These are phyloP conservation scores for Fusarium coicis DNA, from an alignment of 2,329 filamentous ascomycete species.

Conservation along the genomic window DNA sequence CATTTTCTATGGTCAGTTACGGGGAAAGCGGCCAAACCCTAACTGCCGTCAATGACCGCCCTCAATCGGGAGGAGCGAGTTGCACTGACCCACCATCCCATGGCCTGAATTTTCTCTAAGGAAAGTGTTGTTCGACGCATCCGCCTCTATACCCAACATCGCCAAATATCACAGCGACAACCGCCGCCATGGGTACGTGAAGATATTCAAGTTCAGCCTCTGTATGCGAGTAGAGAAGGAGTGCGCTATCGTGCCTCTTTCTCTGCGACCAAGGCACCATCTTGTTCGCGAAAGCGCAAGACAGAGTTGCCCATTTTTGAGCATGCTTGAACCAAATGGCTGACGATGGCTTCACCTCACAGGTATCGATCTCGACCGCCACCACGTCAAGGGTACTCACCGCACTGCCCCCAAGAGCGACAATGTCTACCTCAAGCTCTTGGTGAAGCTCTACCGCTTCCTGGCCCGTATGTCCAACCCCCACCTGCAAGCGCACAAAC, in stretches of 20 bases:
- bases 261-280: constrained; percentile 47
- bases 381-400: constrained; percentile 79
- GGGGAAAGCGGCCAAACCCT: constrained; percentile 1
- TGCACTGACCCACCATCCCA: constrained; percentile 21
- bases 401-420: constrained; percentile 97
- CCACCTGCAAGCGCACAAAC: not conserved
- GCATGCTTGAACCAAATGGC: constrained; percentile 73
- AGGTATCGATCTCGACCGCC: constrained; percentile 78
- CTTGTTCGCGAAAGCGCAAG: constrained; percentile 44
- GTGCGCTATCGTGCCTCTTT: constrained; percentile 21
- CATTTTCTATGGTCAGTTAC: not conserved
- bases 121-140: constrained; percentile 43
- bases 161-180: constrained; percentile 54
- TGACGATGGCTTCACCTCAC: constrained; percentile 65
- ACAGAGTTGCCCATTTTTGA: constrained; percentile 56
- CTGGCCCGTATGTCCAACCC: constrained; percentile 81
- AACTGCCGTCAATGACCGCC: constrained; percentile 11
- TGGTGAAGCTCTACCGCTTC: constrained; percentile 99
- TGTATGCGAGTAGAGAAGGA: constrained; percentile 63
- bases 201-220: constrained; percentile 53
- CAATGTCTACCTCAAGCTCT: constrained; percentile 96
- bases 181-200: constrained; percentile 72
- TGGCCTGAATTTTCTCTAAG: constrained; percentile 46
- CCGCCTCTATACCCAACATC: constrained; percentile 48
- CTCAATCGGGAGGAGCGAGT: not conserved